Percentiles rank a stretch among this genome's conserved stretches.
phyloP scores from a whole-genome alignment of 345 rosid species.

The Salix purpurea region DNA sequence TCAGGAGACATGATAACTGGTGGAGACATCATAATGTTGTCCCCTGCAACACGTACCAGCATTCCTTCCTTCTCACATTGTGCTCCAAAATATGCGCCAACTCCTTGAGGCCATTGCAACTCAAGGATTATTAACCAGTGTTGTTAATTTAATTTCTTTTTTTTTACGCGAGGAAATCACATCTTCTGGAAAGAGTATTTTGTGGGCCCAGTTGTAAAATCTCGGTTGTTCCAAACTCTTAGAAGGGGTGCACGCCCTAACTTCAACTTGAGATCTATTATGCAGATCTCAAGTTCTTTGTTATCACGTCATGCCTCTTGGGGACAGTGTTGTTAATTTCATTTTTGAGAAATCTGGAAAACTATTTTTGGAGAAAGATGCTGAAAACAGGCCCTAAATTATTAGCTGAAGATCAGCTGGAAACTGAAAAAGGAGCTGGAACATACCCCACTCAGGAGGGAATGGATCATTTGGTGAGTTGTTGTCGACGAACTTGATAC shows the following conservation, averaged over 20 bases:
- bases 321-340: too few relatives aligned
- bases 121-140: neutral
- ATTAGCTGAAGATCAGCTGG: neutral
- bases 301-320: too few relatives aligned
- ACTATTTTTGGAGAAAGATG: neutral
- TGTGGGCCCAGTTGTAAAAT: too few relatives aligned
- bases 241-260: too few relatives aligned
- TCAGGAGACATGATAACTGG: slow-evolving; percentile 63
- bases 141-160: too few relatives aligned
- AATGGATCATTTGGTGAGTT: slow-evolving; percentile 87
- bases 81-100: slow-evolving; percentile 85
- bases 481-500: slow-evolving; percentile 78
- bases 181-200: too few relatives aligned
- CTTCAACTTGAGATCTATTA: too few relatives aligned
- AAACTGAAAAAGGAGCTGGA: neutral
- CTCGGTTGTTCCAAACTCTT: rapidly evolving
- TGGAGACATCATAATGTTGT: slow-evolving; percentile 89
- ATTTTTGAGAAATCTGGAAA: neutral
- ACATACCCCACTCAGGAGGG: slow-evolving; percentile 95
- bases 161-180: too few relatives aligned
- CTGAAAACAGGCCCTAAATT: neutral
- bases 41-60: slow-evolving; percentile 88
- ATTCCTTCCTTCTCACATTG: slow-evolving; percentile 75
- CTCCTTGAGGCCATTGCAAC: slow-evolving; percentile 37
- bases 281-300: too few relatives aligned